Conservation (phyloP, 805 yeast species). For the Wickerhamiella musiphila region DNA sequence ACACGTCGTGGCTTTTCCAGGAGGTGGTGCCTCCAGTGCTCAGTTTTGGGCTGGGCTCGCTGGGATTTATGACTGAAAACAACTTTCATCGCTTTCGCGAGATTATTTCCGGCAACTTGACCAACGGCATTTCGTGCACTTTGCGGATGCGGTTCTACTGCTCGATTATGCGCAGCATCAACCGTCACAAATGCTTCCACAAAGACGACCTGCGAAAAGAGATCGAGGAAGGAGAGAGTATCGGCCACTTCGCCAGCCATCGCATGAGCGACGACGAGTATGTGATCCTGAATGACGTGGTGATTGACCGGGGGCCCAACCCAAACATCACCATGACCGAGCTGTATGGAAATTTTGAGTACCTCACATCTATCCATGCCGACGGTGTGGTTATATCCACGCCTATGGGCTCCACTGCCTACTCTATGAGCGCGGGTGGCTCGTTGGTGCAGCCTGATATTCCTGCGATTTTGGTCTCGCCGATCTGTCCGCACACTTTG, state of each 20-base stretch:
- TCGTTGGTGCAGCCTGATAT: slow-evolving; percentile 88
- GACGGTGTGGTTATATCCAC: slow-evolving; percentile 88
- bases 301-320: slow-evolving; percentile 85
- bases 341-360: slow-evolving; percentile 69
- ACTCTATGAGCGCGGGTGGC: slow-evolving; percentile 79
- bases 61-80: slow-evolving; percentile 84
- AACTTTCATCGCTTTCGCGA: slow-evolving; percentile 55
- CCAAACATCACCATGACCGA: slow-evolving; percentile 85
- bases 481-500: slow-evolving; percentile 89
- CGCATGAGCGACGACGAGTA: slow-evolving; percentile 19
- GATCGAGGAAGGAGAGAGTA: slow-evolving; percentile 25
- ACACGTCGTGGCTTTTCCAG: slow-evolving; percentile 76
- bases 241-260: slow-evolving; percentile 9
- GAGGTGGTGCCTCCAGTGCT: slow-evolving; percentile 79
- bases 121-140: slow-evolving; percentile 57
- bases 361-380: slow-evolving; percentile 81
- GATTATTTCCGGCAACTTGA: slow-evolving; percentile 39
- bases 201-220: slow-evolving; percentile 22
- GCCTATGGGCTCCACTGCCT: slow-evolving; percentile 93
- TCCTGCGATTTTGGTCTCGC: slow-evolving; percentile 81
- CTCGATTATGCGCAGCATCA: slow-evolving; percentile 29
- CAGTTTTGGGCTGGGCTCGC: slow-evolving; percentile 74
- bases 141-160: slow-evolving; percentile 80
- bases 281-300: slow-evolving; percentile 77
- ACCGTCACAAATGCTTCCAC: slow-evolving; percentile 19